Conservation (phyloP, 306 rosid genomes). For the Gillenia trifoliata region DNA sequence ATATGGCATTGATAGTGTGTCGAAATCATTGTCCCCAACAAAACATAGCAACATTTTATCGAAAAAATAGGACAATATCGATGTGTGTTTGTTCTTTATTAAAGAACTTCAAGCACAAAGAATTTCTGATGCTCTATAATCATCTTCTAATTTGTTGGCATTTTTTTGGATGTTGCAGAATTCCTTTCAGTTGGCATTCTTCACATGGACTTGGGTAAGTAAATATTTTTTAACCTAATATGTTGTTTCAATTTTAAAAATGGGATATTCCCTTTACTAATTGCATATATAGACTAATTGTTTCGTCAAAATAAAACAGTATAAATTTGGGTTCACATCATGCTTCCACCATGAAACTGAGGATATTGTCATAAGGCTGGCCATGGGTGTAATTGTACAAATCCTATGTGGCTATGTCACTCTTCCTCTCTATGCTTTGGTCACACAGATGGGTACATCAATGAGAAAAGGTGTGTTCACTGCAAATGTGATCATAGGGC, state of each 20-base stretch:
- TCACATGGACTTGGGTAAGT: slow-evolving; percentile 62
- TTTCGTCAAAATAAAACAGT: slow-evolving; percentile 20
- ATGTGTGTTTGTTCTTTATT: no score
- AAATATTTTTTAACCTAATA: neutral
- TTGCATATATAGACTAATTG: neutral
- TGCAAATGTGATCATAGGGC: slow-evolving; percentile 38
- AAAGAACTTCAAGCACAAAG: no score
- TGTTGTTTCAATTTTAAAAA: neutral
- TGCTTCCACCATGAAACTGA: slow-evolving; percentile 49
- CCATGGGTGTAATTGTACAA: slow-evolving; percentile 37
- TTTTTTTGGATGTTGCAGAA: slow-evolving; percentile 36
- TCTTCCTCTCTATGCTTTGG: slow-evolving; percentile 60
- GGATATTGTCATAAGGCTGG: slow-evolving; percentile 37
- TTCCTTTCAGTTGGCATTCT: slow-evolving; percentile 59
- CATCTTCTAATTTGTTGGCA: neutral
- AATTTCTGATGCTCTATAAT: neutral
- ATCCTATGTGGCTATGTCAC: slow-evolving; percentile 58
- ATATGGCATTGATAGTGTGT: no score
- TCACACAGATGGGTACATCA: slow-evolving; percentile 60
- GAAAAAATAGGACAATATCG: no score
- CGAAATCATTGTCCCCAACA: no score
- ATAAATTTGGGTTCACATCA: slow-evolving; percentile 48
- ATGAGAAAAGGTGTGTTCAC: slow-evolving; percentile 49
- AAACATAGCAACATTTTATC: no score
- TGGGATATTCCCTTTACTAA: neutral